Evolutionary conservation across 129 eudicot genomes (phyloP), one percentile per base, ranked within the genome.

Genomic region (Apium graveolens): DNA sequence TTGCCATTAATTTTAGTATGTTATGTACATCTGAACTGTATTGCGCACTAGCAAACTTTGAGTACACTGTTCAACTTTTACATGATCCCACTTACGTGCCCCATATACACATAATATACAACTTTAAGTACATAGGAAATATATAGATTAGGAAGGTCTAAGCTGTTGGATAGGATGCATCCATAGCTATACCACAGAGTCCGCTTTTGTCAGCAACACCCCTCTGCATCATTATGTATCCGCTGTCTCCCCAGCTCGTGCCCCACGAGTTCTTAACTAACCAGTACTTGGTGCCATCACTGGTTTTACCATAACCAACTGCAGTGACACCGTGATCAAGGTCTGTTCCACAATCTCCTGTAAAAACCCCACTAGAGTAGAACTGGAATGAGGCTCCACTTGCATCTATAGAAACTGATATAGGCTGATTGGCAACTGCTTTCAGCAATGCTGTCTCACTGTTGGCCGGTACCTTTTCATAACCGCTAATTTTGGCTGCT

Each of bases 211-310:
- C 81, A 51, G 43, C 84, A 83, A 81, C 38, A 20, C 83, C 91
- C 80, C 87, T 78, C 74, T 82, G 84, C 82, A 88, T 79, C 88
- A 80, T 84, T 74, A 89, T 80, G 49, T 86, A 89, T 18, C 90
- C 90, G n/a, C 79, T 71, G 39, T 86, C 83, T 20, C 92, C 92
- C 89, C 92, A 88, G 21, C 75, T 69, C 11, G 83, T 63, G 3
- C 87, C 85, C 81, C 88, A 83, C 7, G 81, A 86, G 38, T 82
- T 82, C 77, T 79, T 85, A 1, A 83, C 31, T 17, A 83, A 16
- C 89, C 89, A 86, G 14, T 83, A 83, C 35, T 86, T 83, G 27
- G 63, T 75, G 17, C 79, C 81, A 53, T 72, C 82, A 38, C 37
- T 43, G 68, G 29, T 42, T 10, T 48, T 80, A 7, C 89, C 89